phyloP scores from a whole-genome alignment of 1,284 basidiomycete genomes.

The Rhodotorula sp. region DNA sequence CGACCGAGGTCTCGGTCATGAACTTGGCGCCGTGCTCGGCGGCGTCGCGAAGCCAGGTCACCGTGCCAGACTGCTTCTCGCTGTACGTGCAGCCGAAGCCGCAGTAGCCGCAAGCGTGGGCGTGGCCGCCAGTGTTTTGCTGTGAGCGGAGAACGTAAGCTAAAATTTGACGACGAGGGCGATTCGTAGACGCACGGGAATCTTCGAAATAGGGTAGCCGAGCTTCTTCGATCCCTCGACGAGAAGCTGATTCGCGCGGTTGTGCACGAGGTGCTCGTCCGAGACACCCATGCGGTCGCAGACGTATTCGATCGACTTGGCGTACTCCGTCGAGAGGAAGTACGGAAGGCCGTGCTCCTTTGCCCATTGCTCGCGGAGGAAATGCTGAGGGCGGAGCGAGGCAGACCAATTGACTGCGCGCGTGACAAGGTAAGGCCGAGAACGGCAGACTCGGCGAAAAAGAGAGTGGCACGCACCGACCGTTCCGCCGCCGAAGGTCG shows the following conservation, averaged over 20 bases:
- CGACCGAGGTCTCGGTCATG: conserved; percentile 47
- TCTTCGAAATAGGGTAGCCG: conserved; percentile 27
- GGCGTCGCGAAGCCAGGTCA: conserved; percentile 49
- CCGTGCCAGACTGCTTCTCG: conserved; percentile 49
- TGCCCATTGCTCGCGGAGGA: conserved; percentile 51
- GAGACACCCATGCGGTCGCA: conserved; percentile 51
- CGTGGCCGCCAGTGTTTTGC: conserved; percentile 51
- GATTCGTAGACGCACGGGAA: conserved; percentile 23
- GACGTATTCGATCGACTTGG: conserved; percentile 49
- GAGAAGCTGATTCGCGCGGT: conserved; percentile 48
- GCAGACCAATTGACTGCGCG: conserved; percentile 53
- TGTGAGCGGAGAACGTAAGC: conserved; percentile 36
- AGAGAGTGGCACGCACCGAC: conserved; percentile 26
- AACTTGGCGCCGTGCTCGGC: conserved; percentile 49
- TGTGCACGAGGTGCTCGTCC: conserved; percentile 48
- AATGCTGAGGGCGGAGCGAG: conserved; percentile 50
- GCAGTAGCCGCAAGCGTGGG: conserved; percentile 52
- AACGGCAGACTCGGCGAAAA: too few species aligned
- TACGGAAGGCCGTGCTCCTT: conserved; percentile 48
- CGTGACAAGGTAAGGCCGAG: neutral
- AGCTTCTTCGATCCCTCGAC: conserved; percentile 43
- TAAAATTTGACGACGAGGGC: neutral
- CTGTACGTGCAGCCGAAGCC: conserved; percentile 48
- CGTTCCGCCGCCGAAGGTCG: conserved; percentile 53
- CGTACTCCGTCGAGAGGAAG: conserved; percentile 48